Conservation (phyloP, 2,329 filamentous ascomycete species). For the Talaromyces sp. region DNA sequence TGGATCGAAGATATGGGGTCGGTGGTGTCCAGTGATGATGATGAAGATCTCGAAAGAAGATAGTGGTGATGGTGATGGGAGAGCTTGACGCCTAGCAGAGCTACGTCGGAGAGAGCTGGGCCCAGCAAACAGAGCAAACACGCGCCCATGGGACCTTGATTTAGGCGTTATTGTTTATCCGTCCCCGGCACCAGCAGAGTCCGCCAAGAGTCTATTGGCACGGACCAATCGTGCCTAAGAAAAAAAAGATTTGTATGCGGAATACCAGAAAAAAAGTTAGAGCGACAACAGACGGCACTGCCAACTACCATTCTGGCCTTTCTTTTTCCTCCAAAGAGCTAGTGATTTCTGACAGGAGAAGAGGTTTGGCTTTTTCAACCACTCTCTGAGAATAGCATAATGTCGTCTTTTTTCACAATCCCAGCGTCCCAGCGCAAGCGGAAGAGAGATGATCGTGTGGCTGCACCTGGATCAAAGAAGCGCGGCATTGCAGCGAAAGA, state of each 20-base stretch:
- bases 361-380: background rate
- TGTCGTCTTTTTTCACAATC: conserved; percentile 95
- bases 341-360: background rate
- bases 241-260: conserved; percentile 9
- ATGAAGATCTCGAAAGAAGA: background rate
- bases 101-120: conserved; percentile 27
- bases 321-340: background rate
- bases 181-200: conserved; percentile 3
- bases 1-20: background rate
- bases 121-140: conserved; percentile 27
- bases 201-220: conserved; percentile 24
- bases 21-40: background rate
- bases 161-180: conserved; percentile 22
- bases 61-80: background rate
- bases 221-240: conserved; percentile 23
- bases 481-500: conserved; percentile 39
- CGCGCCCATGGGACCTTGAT: conserved; percentile 26
- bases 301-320: background rate
- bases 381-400: conserved; percentile 33
- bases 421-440: conserved; percentile 86
- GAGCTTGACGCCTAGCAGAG: conserved; percentile 39
- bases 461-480: conserved; percentile 45
- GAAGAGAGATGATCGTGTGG: conserved; percentile 60
- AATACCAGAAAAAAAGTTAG: conserved; percentile 15
- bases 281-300: background rate